Percentiles rank a stretch among this genome's conserved stretches.
Conservation (phyloP, 257 asterid species). For the Solanum etuberosum region DNA sequence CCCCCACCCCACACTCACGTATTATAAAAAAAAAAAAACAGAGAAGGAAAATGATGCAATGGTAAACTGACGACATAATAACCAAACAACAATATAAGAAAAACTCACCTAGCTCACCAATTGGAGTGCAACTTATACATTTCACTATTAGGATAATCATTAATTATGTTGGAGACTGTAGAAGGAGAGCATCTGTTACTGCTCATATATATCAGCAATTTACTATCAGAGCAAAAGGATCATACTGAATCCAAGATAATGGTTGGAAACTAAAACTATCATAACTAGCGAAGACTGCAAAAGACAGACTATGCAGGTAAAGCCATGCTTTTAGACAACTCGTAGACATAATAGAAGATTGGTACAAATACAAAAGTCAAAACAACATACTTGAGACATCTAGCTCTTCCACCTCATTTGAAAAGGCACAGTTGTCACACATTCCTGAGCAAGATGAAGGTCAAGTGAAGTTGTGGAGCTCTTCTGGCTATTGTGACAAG, state of each 20-base stretch:
- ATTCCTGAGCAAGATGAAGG: slow-evolving; percentile 50
- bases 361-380: neutral
- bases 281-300: neutral
- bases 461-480: neutral
- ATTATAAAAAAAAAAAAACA: neutral
- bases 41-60: neutral
- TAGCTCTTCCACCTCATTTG: slow-evolving; percentile 54
- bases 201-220: neutral
- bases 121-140: neutral
- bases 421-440: slow-evolving; percentile 90
- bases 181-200: neutral
- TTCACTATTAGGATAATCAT: neutral
- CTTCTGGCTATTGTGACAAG: neutral
- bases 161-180: neutral
- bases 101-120: neutral
- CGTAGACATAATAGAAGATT: neutral
- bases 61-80: neutral
- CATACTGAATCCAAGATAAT: neutral
- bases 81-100: neutral
- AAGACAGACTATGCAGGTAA: neutral
- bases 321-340: neutral
- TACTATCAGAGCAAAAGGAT: neutral
- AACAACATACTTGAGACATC: slow-evolving; percentile 63
- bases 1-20: neutral
- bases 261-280: neutral